Conservation (phyloP, 441 rosid genomes). For the Erodium moschatum region DNA sequence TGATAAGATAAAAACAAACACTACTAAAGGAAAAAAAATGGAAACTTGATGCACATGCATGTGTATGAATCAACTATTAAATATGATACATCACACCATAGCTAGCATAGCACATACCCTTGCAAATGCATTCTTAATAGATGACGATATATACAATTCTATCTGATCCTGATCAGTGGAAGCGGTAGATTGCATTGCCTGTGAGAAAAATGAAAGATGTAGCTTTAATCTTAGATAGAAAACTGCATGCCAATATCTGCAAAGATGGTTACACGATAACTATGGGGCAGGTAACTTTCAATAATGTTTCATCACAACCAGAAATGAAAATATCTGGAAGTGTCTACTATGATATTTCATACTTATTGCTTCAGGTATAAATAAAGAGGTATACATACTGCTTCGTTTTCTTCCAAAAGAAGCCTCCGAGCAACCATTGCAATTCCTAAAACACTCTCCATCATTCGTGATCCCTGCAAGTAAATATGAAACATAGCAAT, state of each 20-base stretch:
- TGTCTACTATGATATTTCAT: neutral
- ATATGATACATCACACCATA: conserved; percentile 6
- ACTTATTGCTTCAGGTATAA: neutral
- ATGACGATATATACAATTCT: conserved; percentile 71
- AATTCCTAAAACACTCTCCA: conserved; percentile 71
- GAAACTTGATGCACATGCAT: no score
- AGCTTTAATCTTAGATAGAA: conserved; percentile 13
- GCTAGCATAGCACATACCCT: conserved; percentile 47
- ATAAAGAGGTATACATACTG: conserved; percentile 34
- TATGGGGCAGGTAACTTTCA: conserved; percentile 2
- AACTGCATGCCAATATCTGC: neutral
- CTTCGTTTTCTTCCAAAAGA: conserved; percentile 83
- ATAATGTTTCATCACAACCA: neutral
- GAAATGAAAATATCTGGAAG: neutral
- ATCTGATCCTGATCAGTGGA: conserved; percentile 71
- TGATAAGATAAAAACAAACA: conserved; percentile 3
- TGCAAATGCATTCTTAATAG: conserved; percentile 69
- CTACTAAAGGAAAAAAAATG: neutral
- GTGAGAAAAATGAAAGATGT: conserved; percentile 28
- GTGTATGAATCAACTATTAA: conserved; percentile 2
- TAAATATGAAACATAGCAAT: conserved; percentile 16
- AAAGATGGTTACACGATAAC: neutral
- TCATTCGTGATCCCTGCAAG: conserved; percentile 54
- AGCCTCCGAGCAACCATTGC: conserved; percentile 88
- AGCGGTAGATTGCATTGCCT: conserved; percentile 59